Percentiles rank a stretch among this genome's conserved stretches.
Conservation (phyloP, 2,329 filamentous ascomycete genomes). For the Trichoderma koningii region DNA sequence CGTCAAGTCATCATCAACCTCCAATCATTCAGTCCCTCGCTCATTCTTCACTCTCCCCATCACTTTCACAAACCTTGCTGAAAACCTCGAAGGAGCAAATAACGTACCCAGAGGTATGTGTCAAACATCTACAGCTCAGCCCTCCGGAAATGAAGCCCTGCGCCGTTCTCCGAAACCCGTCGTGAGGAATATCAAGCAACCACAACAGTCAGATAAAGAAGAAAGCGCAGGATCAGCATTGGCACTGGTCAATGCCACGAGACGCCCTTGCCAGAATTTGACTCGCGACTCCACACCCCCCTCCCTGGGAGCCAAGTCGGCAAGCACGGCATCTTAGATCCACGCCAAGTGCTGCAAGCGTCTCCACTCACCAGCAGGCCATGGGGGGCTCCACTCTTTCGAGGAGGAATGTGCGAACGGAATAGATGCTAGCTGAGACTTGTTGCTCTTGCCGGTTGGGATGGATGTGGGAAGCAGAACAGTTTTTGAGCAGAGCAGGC, state of each 20-base stretch:
- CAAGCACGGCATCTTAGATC: conserved; percentile 27
- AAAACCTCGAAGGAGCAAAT: too few relatives aligned
- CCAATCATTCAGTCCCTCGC: too few relatives aligned
- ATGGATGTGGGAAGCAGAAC: too few relatives aligned
- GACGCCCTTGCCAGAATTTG: conserved; percentile 14
- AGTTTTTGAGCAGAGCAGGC: too few relatives aligned
- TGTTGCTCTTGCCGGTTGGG: too few relatives aligned
- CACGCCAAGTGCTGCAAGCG: conserved; percentile 22
- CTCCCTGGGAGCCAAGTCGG: conserved; percentile 27
- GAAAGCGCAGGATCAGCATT: conserved; percentile 12
- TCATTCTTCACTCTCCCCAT: too few relatives aligned
- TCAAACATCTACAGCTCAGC: too few relatives aligned
- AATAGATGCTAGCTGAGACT: background rate
- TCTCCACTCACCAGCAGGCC: conserved; percentile 7
- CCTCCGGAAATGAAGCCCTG: background rate
- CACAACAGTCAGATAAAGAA: background rate
- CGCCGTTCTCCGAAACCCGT: background rate
- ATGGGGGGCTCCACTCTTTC: background rate
- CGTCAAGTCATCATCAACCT: too few relatives aligned
- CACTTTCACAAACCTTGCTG: too few relatives aligned
- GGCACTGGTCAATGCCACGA: conserved; percentile 22
- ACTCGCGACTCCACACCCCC: conserved; percentile 13
- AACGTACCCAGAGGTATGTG: too few relatives aligned
- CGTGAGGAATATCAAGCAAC: background rate
- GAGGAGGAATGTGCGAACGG: conserved; percentile 10